A percentile compares a stretch with the other conserved stretches of the same genome.
phyloP scores from a whole-genome alignment of 208 protist species.

The Acanthamoeba healyi region DNA sequence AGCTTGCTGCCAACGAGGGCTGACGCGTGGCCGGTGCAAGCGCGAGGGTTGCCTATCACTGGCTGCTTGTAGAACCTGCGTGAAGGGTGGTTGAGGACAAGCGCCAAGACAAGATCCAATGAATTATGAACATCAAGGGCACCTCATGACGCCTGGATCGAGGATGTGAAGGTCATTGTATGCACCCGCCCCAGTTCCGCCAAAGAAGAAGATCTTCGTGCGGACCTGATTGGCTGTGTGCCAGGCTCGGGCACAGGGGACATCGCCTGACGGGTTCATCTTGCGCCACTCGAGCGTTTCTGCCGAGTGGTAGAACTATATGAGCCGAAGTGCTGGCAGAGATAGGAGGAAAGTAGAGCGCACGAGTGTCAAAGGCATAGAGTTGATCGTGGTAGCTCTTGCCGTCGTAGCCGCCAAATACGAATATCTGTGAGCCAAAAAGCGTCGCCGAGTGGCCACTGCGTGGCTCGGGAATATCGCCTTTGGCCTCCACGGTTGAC shows the following conservation, averaged over 20 bases:
- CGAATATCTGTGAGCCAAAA: constrained; percentile 65
- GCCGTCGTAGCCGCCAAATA: constrained; percentile 71
- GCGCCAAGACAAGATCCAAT: background rate
- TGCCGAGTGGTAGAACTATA: no score
- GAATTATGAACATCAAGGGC: background rate
- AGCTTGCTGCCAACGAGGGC: constrained; percentile 43
- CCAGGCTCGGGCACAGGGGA: constrained; percentile 24
- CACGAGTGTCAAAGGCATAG: constrained; percentile 62
- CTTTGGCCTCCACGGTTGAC: background rate
- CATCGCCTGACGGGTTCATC: background rate
- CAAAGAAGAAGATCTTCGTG: constrained; percentile 55
- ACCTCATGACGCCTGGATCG: constrained; percentile 30
- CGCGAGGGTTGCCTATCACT: background rate
- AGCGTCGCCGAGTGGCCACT: constrained; percentile 66
- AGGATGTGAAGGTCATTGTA: constrained; percentile 62
- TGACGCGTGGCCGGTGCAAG: constrained; percentile 52
- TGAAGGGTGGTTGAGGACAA: background rate
- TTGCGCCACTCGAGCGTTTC: constrained; percentile 27
- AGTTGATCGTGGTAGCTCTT: constrained; percentile 37
- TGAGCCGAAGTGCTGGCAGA: background rate
- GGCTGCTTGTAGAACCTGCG: constrained; percentile 15
- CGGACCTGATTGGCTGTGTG: constrained; percentile 66
- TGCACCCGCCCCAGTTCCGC: background rate
- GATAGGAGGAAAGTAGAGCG: background rate
- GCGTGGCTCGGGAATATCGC: background rate